These are phyloP conservation scores for Simplicillium sp. DNA, from an alignment of 2,329 filamentous ascomycete species.

Conservation along the genomic window DNA sequence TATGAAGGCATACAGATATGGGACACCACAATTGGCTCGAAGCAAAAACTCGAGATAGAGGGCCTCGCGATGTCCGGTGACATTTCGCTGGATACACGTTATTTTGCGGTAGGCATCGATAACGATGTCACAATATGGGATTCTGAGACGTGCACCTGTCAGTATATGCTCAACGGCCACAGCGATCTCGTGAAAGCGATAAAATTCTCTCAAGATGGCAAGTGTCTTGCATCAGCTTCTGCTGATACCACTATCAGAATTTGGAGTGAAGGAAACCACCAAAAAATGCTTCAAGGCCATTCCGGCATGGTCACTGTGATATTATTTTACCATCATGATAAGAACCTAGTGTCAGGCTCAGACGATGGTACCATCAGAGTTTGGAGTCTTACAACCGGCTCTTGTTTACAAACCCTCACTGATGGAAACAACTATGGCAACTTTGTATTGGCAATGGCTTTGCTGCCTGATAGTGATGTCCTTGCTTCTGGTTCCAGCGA, in stretches of 20 bases:
- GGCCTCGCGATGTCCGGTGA: too few species aligned
- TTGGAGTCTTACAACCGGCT: not conserved
- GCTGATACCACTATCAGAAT: slow-evolving; percentile 7
- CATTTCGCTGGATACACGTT: slow-evolving; percentile 9
- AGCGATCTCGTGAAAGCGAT: slow-evolving; percentile 6
- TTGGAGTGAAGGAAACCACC: slow-evolving; percentile 6
- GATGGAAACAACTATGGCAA: not conserved
- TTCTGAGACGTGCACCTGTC: slow-evolving; percentile 2
- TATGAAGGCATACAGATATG: too few species aligned
- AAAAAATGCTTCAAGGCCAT: not conserved
- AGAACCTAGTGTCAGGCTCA: not conserved
- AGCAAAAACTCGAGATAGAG: too few species aligned
- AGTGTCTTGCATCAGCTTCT: slow-evolving; percentile 8
- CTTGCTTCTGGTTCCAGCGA: not conserved
- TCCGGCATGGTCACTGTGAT: not conserved
- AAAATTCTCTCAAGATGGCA: slow-evolving; percentile 9
- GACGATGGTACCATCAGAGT: not conserved
- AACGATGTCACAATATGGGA: slow-evolving; percentile 11
- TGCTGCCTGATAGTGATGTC: not conserved
- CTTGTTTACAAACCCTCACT: not conserved
- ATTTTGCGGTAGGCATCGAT: slow-evolving; percentile 9
- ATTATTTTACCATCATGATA: not conserved
- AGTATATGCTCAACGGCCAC: slow-evolving; percentile 11
- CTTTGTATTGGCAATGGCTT: not conserved
- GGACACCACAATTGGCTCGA: too few species aligned